Evolutionary conservation across 768 basidiomycete genomes (phyloP).

Genomic region (Amyloporia xantha): DNA sequence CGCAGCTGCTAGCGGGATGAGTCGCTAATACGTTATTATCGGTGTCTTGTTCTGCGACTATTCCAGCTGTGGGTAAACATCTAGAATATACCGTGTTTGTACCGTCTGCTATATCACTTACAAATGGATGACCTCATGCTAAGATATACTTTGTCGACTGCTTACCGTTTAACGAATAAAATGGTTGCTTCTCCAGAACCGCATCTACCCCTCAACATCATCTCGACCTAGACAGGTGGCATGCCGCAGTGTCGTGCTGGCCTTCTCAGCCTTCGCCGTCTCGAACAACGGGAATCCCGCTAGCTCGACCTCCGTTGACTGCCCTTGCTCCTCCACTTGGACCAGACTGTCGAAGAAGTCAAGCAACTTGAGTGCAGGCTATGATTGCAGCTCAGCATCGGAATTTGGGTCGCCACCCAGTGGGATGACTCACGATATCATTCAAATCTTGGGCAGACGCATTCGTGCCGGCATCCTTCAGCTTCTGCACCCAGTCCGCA

Average conservation of each 20-base stretch:
- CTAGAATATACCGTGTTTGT: no score
- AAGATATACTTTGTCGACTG: no score
- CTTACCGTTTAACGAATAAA: no score
- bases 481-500: not conserved
- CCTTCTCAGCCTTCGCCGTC: constrained; percentile 7
- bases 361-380: constrained; percentile 4
- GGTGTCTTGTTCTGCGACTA: no score
- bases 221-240: constrained; percentile 6
- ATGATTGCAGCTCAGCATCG: not conserved
- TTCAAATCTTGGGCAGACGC: not conserved
- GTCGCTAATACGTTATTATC: no score
- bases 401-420: not conserved
- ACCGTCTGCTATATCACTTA: no score
- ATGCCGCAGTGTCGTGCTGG: constrained; percentile 6
- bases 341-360: not conserved
- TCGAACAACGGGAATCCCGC: constrained; percentile 2
- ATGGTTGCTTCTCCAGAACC: constrained; percentile 9
- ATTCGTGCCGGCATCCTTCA: not conserved
- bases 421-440: not conserved
- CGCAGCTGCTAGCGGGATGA: no score
- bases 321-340: not conserved
- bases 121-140: no score
- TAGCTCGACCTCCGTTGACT: not conserved
- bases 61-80: no score
- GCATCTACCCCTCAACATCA: constrained; percentile 11